Percentiles rank a stretch among this genome's conserved stretches.
These are phyloP conservation scores for Skeletonema marinoi DNA, from an alignment of 108 stramenopile species.

Conservation along the genomic window DNA sequence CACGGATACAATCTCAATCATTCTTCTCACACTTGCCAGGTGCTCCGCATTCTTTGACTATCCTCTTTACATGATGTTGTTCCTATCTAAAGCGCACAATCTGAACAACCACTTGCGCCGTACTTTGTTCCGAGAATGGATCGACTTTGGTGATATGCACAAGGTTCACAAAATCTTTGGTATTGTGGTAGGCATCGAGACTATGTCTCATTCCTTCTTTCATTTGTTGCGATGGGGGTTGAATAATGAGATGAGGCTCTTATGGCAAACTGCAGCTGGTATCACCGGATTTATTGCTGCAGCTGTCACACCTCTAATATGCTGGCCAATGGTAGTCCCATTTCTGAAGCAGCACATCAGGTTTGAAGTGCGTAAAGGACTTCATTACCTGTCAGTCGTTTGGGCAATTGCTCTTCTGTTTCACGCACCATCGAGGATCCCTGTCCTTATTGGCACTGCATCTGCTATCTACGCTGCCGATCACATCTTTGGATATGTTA, in stretches of 20 bases:
- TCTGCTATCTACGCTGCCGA: not conserved
- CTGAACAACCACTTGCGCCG: slow-evolving; percentile 18
- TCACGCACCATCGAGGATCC: slow-evolving; percentile 24
- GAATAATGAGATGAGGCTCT: slow-evolving; percentile 3
- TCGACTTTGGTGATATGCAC: slow-evolving; percentile 25
- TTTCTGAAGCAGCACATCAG: slow-evolving; percentile 7
- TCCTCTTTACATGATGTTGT: slow-evolving; percentile 29
- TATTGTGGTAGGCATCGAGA: slow-evolving; percentile 24
- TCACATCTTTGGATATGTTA: not conserved
- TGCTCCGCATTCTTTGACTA: slow-evolving; percentile 34
- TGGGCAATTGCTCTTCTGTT: slow-evolving; percentile 18
- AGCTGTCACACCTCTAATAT: slow-evolving; percentile 11
- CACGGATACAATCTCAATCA: slow-evolving; percentile 3
- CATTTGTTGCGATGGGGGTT: slow-evolving; percentile 15
- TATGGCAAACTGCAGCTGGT: slow-evolving; percentile 16
- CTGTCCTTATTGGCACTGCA: not conserved
- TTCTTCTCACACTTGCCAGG: slow-evolving; percentile 16
- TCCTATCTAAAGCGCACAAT: slow-evolving; percentile 27
- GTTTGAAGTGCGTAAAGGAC: slow-evolving; percentile 23
- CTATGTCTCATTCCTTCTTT: slow-evolving; percentile 16
- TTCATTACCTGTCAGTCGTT: slow-evolving; percentile 26
- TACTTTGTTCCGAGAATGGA: slow-evolving; percentile 11
- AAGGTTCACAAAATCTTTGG: slow-evolving; percentile 29
- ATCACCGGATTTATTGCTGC: slow-evolving; percentile 24
- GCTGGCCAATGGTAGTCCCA: slow-evolving; percentile 27